Conservation (phyloP, 495 filamentous ascomycete genomes). For the Aspergillus sclerotioniger region DNA sequence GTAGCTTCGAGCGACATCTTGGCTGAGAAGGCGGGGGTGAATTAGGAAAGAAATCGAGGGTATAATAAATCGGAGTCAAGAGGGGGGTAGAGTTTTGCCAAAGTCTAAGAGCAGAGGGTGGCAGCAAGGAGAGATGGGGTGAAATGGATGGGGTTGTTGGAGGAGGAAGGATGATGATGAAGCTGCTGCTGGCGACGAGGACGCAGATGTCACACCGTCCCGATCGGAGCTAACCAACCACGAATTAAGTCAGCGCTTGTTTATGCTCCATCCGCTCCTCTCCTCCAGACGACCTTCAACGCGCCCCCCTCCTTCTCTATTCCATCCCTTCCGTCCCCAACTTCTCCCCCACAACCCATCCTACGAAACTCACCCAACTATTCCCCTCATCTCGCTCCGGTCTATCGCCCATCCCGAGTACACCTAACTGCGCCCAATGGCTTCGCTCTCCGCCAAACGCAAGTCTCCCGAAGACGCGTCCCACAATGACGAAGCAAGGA, state of each 20-base stretch:
- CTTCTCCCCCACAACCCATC: conserved; percentile 1
- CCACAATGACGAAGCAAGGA: conserved; percentile 33
- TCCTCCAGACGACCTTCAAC: conserved; percentile 13
- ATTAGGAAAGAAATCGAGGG: conserved; percentile 11
- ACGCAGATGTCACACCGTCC: conserved; percentile 22
- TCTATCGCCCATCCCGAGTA: neutral
- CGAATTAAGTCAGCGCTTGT: conserved; percentile 32
- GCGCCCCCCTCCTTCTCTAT: conserved; percentile 16
- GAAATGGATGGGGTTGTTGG: conserved; percentile 3
- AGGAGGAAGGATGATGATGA: conserved; percentile 1
- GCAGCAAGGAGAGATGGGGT: neutral
- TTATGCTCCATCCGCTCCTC: conserved; percentile 17
- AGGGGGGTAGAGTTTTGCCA: neutral
- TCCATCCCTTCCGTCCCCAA: conserved; percentile 15
- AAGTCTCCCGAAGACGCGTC: conserved; percentile 52
- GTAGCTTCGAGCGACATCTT: conserved; percentile 72
- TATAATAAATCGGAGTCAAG: conserved; percentile 13
- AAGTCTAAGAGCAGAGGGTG: conserved; percentile 8
- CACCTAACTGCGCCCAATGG: conserved; percentile 42
- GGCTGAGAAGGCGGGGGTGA: conserved; percentile 26
- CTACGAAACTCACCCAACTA: neutral
- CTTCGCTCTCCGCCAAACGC: conserved; percentile 55
- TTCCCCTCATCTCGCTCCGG: neutral
- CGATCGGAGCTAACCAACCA: conserved; percentile 16
- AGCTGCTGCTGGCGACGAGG: conserved; percentile 10